phyloP scores from a whole-genome alignment of 164 flowering plant genomes.

The Piper betle region DNA sequence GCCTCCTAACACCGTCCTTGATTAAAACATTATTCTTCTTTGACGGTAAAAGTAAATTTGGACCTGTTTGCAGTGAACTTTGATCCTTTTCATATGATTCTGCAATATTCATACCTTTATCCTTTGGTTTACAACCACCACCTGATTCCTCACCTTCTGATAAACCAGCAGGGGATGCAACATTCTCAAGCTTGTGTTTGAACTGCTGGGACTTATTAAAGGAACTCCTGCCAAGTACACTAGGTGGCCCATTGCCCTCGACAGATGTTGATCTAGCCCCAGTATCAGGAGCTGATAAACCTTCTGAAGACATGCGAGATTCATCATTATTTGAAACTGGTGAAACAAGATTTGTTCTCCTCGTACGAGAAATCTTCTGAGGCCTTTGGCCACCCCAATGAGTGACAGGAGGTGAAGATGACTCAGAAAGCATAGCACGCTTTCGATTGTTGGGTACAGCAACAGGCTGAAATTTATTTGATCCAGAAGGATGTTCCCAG shows the following conservation, averaged over 20 bases:
- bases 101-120: conserved; percentile 22
- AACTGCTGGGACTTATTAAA: conserved; percentile 31
- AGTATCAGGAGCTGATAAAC: conserved; percentile 40
- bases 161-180: conserved; percentile 53
- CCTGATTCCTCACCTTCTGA: conserved; percentile 88
- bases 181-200: conserved; percentile 47
- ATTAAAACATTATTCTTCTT: conserved; percentile 42
- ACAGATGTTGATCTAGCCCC: conserved; percentile 31
- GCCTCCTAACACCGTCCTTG: conserved; percentile 61
- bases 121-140: conserved; percentile 42
- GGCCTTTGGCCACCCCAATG: conserved; percentile 89
- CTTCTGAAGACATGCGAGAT: conserved; percentile 40
- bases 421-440: conserved; percentile 53
- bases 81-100: conserved; percentile 34
- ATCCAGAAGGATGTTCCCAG: conserved; percentile 48
- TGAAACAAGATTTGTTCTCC: conserved; percentile 68
- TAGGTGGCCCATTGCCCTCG: conserved; percentile 22
- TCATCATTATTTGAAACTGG: conserved; percentile 70
- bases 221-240: conserved; percentile 20
- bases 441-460: conserved; percentile 45
- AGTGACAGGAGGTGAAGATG: conserved; percentile 73
- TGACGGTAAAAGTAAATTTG: conserved; percentile 18
- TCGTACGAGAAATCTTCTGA: conserved; percentile 62
- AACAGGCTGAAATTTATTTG: conserved; percentile 33
- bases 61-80: conserved; percentile 24